Evolutionary conservation across 768 basidiomycete genomes (phyloP), one percentile per base, ranked within the genome.

Genomic region (Hydnomerulius pinastri): DNA sequence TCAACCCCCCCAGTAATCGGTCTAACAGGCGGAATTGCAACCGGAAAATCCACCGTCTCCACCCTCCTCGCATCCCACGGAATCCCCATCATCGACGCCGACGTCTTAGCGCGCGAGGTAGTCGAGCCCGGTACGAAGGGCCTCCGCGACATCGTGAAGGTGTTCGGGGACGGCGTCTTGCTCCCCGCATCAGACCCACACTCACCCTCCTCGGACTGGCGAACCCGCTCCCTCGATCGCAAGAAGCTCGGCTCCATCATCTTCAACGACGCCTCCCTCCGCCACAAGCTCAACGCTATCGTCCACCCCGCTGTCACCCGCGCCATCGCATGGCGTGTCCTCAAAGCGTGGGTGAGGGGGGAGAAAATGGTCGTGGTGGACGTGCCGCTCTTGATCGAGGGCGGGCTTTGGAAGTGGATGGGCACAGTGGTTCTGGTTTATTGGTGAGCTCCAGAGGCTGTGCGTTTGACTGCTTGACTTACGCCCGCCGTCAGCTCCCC

Each of bases 1-100:
- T 27, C 32, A 12, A 40, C 23, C 13, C 47, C 21, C 4, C 5
- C 56, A 96, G 95, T 98, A 51, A 81, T 97, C 54, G 96, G 97
- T 33, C 81, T 99, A 18, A 98, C 96, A 24, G 97, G 97, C 7
- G 92, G 95, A 2, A 98, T 99, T 50, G 92, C 94, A 18, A 94
- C 93, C 6, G 94, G 96, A 46, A 99, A 99, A 73, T 97, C 95
- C 0, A 90, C 93, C 11, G 97, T 94, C 10, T 91, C 94, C 0
- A 69, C 72, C 6, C 75, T 94, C 35, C 75, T 98, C 29, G 77
- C 78, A 44, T 72, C 77, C 0, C 84, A 84, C 57, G 60, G 68
- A 25, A 72, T 98, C 25, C 90, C 92, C n/a, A 73, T 98, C 58
- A 80, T 98, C 59, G 97, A 99, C 64, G 94, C 96, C 2, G 96